Evolutionary conservation across 1,284 basidiomycete genomes (phyloP).

Genomic region (Trametes polyzona): DNA sequence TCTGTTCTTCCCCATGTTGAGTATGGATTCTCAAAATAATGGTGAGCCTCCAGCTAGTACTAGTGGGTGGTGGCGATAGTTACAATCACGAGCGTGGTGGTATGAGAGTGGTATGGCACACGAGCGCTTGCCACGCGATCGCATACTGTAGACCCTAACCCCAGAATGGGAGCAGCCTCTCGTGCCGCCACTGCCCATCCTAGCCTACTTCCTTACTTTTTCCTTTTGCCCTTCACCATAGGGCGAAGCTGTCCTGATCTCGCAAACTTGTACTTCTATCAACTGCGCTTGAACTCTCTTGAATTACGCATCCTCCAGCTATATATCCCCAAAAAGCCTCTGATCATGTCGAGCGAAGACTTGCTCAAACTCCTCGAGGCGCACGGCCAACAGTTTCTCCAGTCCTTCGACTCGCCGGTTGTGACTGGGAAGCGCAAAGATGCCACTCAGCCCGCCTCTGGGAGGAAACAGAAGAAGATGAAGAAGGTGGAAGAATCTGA

Average conservation of each 20-base stretch:
- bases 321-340: background rate
- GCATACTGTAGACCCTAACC: conserved; percentile 6
- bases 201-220: background rate
- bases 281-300: too few species aligned
- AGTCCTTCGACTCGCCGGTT: conserved; percentile 49
- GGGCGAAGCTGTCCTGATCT: background rate
- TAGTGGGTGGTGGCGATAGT: too few species aligned
- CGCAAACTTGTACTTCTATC: too few species aligned
- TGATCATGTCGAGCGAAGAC: conserved; percentile 34
- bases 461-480: conserved; percentile 19
- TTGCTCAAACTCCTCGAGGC: conserved; percentile 63
- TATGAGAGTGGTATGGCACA: too few species aligned
- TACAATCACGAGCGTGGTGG: too few species aligned
- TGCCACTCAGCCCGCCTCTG: conserved; percentile 36
- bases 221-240: background rate
- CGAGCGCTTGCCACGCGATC: background rate
- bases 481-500: conserved; percentile 19
- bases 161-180: background rate
- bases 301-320: too few species aligned
- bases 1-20: conserved; percentile 36
- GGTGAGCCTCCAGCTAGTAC: background rate
- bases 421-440: conserved; percentile 29
- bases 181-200: background rate
- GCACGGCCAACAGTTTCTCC: conserved; percentile 66
- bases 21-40: background rate